Conservation (phyloP, 2,329 filamentous ascomycete genomes). For the Alternaria atra region DNA sequence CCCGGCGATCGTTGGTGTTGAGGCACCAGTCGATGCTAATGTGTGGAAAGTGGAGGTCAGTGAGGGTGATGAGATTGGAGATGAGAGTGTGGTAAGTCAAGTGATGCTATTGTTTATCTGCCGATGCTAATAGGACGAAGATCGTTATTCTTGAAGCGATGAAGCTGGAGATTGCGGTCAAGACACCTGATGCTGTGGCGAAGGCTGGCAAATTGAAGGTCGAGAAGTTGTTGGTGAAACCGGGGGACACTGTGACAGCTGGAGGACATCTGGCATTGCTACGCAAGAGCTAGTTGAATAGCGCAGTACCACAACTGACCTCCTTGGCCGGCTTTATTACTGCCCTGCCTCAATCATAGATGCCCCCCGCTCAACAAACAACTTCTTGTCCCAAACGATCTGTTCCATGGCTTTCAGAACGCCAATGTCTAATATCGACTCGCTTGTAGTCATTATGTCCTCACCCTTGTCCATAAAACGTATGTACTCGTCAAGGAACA, state of each 20-base stretch:
- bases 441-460: not conserved
- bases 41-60: conserved; percentile 57
- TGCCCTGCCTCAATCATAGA: conserved; percentile 11
- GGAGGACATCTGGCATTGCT: conserved; percentile 46
- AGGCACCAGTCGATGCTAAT: conserved; percentile 57
- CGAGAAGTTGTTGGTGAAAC: conserved; percentile 55
- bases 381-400: conserved; percentile 13
- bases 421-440: conserved; percentile 4
- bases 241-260: conserved; percentile 52
- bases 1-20: conserved; percentile 48
- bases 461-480: conserved; percentile 7
- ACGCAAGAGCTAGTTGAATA: conserved; percentile 1
- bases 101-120: not conserved
- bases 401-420: conserved; percentile 6
- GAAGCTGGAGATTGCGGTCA: conserved; percentile 59
- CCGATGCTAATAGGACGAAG: conserved; percentile 22
- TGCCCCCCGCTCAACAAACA: conserved; percentile 6
- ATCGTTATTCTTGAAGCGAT: conserved; percentile 58
- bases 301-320: not conserved
- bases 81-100: conserved; percentile 42
- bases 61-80: conserved; percentile 48
- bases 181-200: conserved; percentile 41
- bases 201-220: conserved; percentile 37
- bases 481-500: conserved; percentile 13
- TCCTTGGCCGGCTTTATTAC: not conserved